Evolutionary conservation across 2,329 filamentous ascomycete genomes (phyloP), one percentile per base, ranked within the genome.

Genomic region (Clarireedia homoeocarpa): DNA sequence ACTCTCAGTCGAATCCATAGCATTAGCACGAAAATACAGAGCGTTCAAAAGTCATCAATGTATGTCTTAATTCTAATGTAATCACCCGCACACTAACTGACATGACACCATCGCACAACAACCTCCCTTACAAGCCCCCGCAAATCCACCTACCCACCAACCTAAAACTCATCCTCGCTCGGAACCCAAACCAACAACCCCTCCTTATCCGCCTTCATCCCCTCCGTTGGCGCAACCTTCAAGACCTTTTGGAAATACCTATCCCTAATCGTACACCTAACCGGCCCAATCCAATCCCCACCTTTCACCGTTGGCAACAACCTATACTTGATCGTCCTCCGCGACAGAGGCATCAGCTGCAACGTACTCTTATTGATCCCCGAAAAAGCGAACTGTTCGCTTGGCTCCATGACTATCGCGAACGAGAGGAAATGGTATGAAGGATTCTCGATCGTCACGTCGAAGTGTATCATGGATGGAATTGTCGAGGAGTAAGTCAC

Each of bases 401-500:
- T 92, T 2, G 91, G 88, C 64, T 99, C 92, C 91, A 99, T 95
- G 26, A 79, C 84, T 49, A 97, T 72, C 30, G 89, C 91, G 72
- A 99, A 99, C 0, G 91, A 96, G 50, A 99, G 80, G 72, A 96
- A 95, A 70, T 99, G 94, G 69, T 85, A 87, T 0, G 92, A 96
- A 0, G 91, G 88, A 69, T 99, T 99, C 72, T 99, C 94, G 56
- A 99, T 83, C 3, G 84, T 89, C 68, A 87, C 87, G 58, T 79
- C 72, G 40, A 84, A 72, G 49, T 81, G 71, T 39, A 68, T 57
- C 62, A 69, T 61, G 10, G 66, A 65, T 6, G 64, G 62, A 2
- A 65, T 58, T 6, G 68, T 66, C 3, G 68, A 65, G 20, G 71
- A 69, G 62, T 80, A 77, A 3, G 77, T 73, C 2, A 80, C 76